Evolutionary conservation across 768 basidiomycete genomes (phyloP).

Genomic region (Amanita pseudoporphyria): DNA sequence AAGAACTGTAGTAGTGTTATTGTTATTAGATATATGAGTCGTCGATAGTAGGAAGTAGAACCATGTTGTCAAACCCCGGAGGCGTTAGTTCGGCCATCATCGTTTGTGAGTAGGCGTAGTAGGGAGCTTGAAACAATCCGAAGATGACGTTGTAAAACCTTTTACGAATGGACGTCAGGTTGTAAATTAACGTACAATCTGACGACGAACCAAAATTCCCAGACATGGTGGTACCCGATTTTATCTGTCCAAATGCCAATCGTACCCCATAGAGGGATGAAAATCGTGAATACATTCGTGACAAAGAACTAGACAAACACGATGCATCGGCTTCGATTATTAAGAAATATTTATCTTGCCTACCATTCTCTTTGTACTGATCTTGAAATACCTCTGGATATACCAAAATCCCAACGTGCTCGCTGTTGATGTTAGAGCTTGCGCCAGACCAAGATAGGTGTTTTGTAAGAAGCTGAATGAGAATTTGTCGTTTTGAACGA

Average conservation of each 20-base stretch:
- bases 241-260: slow-evolving; percentile 73
- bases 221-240: slow-evolving; percentile 69
- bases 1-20: slow-evolving; percentile 51
- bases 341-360: slow-evolving; percentile 3
- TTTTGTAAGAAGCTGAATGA: slow-evolving; percentile 73
- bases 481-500: slow-evolving; percentile 78
- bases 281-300: slow-evolving; percentile 65
- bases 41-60: slow-evolving; percentile 6
- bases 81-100: slow-evolving; percentile 89
- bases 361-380: slow-evolving; percentile 77
- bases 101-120: slow-evolving; percentile 79
- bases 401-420: slow-evolving; percentile 79
- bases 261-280: slow-evolving; percentile 84
- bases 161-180: too few species aligned
- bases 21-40: neutral
- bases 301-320: slow-evolving; percentile 46
- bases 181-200: neutral
- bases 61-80: slow-evolving; percentile 79
- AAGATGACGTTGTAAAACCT: slow-evolving; percentile 77
- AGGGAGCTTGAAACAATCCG: slow-evolving; percentile 79
- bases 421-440: slow-evolving; percentile 65
- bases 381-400: slow-evolving; percentile 70
- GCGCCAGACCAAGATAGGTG: slow-evolving; percentile 68
- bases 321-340: neutral
- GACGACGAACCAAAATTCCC: slow-evolving; percentile 70